A percentile compares a stretch with the other conserved stretches of the same genome.
Evolutionary conservation across 106 monocot genomes (phyloP).

Genomic region (Posidonia australis): DNA sequence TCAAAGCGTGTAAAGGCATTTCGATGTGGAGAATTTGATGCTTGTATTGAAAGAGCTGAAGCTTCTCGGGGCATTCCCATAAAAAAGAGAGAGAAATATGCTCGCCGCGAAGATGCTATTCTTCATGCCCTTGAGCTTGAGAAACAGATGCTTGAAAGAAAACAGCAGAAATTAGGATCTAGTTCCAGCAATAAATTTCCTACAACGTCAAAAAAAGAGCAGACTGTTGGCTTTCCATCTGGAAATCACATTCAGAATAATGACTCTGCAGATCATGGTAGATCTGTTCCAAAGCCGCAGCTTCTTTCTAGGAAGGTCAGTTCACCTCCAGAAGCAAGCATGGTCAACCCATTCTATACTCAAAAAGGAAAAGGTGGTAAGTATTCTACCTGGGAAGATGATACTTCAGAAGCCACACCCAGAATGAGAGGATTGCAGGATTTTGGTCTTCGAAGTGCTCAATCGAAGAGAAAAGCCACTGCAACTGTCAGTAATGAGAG

Average conservation of each 20-base stretch:
- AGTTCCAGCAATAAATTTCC: constrained; percentile 23
- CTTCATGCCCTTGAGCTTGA: constrained; percentile 98
- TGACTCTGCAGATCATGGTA: constrained; percentile 18
- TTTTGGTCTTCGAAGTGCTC: constrained; percentile 49
- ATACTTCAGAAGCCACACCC: constrained; percentile 28
- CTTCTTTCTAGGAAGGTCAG: constrained; percentile 7
- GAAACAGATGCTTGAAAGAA: constrained; percentile 37
- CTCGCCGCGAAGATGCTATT: constrained; percentile 95
- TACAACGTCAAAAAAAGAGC: constrained; percentile 22
- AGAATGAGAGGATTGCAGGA: constrained; percentile 59
- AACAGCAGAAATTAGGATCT: constrained; percentile 20
- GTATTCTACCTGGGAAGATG: constrained; percentile 25
- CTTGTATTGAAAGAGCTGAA: constrained; percentile 94
- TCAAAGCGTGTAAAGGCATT: constrained; percentile 95
- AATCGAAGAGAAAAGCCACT: constrained; percentile 44
- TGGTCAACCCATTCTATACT: constrained; percentile 5
- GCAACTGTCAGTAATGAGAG: constrained; percentile 24
- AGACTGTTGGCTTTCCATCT: constrained; percentile 10
- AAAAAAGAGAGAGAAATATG: constrained; percentile 96
- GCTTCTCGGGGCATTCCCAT: constrained; percentile 64
- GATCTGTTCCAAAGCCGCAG: constrained; percentile 22
- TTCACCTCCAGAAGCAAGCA: constrained; percentile 16
- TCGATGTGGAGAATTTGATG: constrained; percentile 96
- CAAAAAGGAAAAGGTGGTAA: constrained; percentile 25
- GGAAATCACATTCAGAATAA: constrained; percentile 19